Base-by-base conservation (phyloP, 768 basidiomycete species). In the Lactarius hatsudake region DNA sequence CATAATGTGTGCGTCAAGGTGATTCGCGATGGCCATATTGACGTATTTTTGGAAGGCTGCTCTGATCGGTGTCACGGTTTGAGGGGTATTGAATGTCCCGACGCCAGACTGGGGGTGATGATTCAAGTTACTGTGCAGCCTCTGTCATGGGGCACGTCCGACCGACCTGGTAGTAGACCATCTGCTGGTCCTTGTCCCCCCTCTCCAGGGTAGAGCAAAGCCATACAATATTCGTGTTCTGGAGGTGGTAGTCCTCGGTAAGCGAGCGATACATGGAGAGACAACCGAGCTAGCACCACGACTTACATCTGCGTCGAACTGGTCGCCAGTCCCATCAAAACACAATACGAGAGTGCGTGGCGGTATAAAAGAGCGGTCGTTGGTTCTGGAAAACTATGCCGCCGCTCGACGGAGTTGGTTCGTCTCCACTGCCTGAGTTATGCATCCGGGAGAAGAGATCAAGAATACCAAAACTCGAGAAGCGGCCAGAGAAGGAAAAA, bases 171-270 rank as follows among this genome's bases (percentile, higher is more conserved):
- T 91, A 91, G 70, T 91, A 91, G 1, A 89, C 88, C 74, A 90
- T 79, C 72, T 91, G 90, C 63, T 86, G 77, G 13, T 73, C 68
- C 32, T 79, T 78, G 67, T 87, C 82, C 59, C 87, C 86, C 74
- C 90, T 91, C 78, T 85, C 86, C 66, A 91, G 75, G 82, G 88
- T 82, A 5, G 87, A 83, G 72, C 89, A 86, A 62, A 91, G 78
- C 63, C 87, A 83, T 43, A 91, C 80, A 62, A 91, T 81, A 68
- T 90, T 91, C 20, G 89, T 90, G 72, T 91, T 91, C 87, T 90
- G 67, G 12, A 26, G 9, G 26, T 26, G 58, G 3, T 5, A 10
- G 43, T 15, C 30, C 28, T 32, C 42, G 13, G 8, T 65, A 40
- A 30, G 42, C 5, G 20, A 32, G 32, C 15, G 28, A 20, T 5